These are phyloP conservation scores for Alternaria arborescens DNA, from an alignment of 2,329 filamentous ascomycete genomes.

Conservation along the genomic window DNA sequence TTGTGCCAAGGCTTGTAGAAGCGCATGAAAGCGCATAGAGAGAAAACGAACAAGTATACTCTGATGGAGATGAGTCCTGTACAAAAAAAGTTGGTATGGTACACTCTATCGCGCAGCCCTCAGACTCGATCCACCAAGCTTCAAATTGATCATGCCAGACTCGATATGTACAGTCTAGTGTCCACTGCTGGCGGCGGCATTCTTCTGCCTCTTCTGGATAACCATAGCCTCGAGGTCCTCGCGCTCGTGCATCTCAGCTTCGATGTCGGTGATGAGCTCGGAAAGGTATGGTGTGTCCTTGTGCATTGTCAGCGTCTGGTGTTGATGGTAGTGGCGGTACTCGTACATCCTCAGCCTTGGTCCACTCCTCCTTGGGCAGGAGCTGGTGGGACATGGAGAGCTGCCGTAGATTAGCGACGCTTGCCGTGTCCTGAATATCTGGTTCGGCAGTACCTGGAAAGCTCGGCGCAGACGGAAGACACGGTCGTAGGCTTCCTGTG, in stretches of 20 bases:
- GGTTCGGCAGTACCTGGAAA: constrained; percentile 71
- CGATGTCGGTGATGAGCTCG: constrained; percentile 73
- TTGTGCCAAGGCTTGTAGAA: neutral
- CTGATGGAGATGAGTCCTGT: constrained; percentile 17
- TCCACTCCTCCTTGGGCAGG: constrained; percentile 71
- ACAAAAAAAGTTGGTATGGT: constrained; percentile 44
- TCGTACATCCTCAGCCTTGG: constrained; percentile 71
- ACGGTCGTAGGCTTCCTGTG: constrained; percentile 94
- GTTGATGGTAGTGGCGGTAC: neutral
- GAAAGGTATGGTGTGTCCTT: constrained; percentile 73
- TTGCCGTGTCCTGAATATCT: neutral
- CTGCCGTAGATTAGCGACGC: constrained; percentile 53
- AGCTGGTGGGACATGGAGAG: constrained; percentile 72
- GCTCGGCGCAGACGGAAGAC: constrained; percentile 96
- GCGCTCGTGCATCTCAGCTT: constrained; percentile 72
- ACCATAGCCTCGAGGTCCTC: constrained; percentile 73
- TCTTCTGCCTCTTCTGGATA: constrained; percentile 57
- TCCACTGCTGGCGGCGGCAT: constrained; percentile 22
- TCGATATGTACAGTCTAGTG: constrained; percentile 40
- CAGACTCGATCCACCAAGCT: constrained; percentile 22
- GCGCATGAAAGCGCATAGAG: neutral
- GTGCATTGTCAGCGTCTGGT: constrained; percentile 24
- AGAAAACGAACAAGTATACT: neutral
- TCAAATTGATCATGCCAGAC: constrained; percentile 20
- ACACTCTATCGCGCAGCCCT: constrained; percentile 53